These are phyloP conservation scores for Eremochloa ophiuroides DNA, from an alignment of 176 grass and related monocot species.

Conservation along the genomic window DNA sequence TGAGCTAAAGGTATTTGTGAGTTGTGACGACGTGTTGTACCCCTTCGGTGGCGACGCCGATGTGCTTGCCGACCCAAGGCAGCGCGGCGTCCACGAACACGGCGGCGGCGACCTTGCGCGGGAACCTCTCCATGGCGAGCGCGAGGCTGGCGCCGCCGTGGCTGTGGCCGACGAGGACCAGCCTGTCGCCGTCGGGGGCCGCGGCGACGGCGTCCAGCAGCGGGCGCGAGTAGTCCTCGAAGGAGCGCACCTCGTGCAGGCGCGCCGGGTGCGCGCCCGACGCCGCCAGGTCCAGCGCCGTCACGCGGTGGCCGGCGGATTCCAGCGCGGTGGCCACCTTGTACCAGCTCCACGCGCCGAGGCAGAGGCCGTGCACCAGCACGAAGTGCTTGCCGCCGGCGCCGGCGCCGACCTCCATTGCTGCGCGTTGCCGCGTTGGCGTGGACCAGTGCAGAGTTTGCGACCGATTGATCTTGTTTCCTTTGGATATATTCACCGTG, in stretches of 20 bases:
- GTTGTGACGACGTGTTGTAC: no score
- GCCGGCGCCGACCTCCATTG: slow-evolving; percentile 9
- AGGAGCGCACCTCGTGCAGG: slow-evolving; percentile 38
- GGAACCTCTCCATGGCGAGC: slow-evolving; percentile 52
- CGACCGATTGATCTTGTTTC: neutral
- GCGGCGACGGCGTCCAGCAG: slow-evolving; percentile 40
- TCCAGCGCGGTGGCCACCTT: slow-evolving; percentile 14
- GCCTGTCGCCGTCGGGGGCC: slow-evolving; percentile 7
- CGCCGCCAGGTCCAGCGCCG: slow-evolving; percentile 52
- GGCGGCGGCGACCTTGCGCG: slow-evolving; percentile 36
- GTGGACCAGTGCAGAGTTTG: neutral
- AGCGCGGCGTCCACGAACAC: slow-evolving; percentile 38
- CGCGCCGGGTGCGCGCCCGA: slow-evolving; percentile 34
- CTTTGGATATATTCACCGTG: no score
- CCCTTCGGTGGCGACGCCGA: slow-evolving; percentile 6
- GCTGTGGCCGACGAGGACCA: slow-evolving; percentile 53
- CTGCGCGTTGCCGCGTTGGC: no score
- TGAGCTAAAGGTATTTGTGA: no score
- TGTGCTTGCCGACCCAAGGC: slow-evolving; percentile 36
- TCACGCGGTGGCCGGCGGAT: slow-evolving; percentile 38
- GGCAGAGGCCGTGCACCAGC: slow-evolving; percentile 41
- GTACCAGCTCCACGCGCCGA: slow-evolving; percentile 62
- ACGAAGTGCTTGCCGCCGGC: slow-evolving; percentile 27
- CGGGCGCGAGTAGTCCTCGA: slow-evolving; percentile 49
- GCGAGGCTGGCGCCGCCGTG: slow-evolving; percentile 40